Conservation (phyloP, 2,329 filamentous ascomycete species). For the Oidium heveae region DNA sequence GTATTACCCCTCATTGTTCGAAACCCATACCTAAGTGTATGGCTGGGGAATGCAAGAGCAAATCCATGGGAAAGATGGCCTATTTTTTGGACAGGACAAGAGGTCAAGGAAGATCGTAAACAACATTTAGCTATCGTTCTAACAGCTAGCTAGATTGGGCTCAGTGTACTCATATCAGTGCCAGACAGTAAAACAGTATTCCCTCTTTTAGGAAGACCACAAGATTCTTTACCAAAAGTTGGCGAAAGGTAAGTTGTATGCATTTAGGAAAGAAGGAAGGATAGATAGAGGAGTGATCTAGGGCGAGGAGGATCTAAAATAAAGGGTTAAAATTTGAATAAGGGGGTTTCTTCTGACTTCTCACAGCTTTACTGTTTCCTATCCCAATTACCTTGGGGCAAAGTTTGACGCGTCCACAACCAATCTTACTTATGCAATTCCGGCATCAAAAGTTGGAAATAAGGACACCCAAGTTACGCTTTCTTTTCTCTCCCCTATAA, state of each 20-base stretch:
- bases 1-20: constrained; percentile 31
- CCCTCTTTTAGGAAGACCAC: constrained; percentile 37
- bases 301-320: no score
- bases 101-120: constrained; percentile 17
- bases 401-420: constrained; percentile 46
- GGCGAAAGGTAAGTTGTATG: constrained; percentile 14
- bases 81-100: constrained; percentile 55
- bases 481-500: constrained; percentile 23
- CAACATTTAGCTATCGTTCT: background rate
- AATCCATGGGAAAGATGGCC: constrained; percentile 67
- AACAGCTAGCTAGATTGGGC: constrained; percentile 22
- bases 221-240: constrained; percentile 27
- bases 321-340: background rate
- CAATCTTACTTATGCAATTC: constrained; percentile 39
- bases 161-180: constrained; percentile 35
- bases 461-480: constrained; percentile 27
- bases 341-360: background rate
- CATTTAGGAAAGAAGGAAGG: no score
- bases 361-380: constrained; percentile 28
- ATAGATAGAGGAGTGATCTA: no score
- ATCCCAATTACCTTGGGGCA: constrained; percentile 31
- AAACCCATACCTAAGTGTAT: constrained; percentile 34
- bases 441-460: constrained; percentile 16
- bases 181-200: constrained; percentile 33
- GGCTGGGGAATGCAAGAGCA: constrained; percentile 40